phyloP scores from a whole-genome alignment of 208 protist species.

The Trypanosoma rangeli region DNA sequence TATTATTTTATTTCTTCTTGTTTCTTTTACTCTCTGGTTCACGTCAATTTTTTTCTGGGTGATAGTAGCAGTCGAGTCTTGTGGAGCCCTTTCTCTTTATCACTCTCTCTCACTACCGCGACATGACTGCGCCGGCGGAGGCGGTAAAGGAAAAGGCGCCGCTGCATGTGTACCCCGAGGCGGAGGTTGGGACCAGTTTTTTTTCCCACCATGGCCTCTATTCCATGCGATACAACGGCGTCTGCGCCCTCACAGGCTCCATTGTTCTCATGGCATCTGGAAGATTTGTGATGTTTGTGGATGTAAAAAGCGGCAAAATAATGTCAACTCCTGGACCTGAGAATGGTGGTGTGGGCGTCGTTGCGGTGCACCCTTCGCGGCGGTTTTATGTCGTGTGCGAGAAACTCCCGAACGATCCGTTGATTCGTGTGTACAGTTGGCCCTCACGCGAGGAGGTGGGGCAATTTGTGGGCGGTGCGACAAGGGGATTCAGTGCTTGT shows the following conservation, averaged over 20 bases:
- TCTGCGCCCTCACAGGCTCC: conserved; percentile 55
- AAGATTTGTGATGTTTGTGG: conserved; percentile 84
- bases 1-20: too few species aligned
- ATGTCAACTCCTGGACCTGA: conserved; percentile 55
- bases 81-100: too few species aligned
- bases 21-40: background rate
- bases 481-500: conserved; percentile 83
- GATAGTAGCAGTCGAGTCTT: background rate
- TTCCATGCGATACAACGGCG: conserved; percentile 59
- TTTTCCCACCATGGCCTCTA: conserved; percentile 74
- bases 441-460: conserved; percentile 52
- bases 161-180: conserved; percentile 70
- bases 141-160: conserved; percentile 37
- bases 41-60: background rate
- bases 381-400: conserved; percentile 87
- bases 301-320: conserved; percentile 50
- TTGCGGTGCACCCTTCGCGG: conserved; percentile 69
- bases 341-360: conserved; percentile 57
- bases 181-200: conserved; percentile 32
- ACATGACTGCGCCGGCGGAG: conserved; percentile 10
- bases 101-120: background rate
- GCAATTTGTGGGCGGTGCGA: conserved; percentile 81
- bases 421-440: conserved; percentile 83
- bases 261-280: conserved; percentile 71
- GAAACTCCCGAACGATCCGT: conserved; percentile 52